Conservation (phyloP, 352 stramenopile species). For the Phytophthora idaei region DNA sequence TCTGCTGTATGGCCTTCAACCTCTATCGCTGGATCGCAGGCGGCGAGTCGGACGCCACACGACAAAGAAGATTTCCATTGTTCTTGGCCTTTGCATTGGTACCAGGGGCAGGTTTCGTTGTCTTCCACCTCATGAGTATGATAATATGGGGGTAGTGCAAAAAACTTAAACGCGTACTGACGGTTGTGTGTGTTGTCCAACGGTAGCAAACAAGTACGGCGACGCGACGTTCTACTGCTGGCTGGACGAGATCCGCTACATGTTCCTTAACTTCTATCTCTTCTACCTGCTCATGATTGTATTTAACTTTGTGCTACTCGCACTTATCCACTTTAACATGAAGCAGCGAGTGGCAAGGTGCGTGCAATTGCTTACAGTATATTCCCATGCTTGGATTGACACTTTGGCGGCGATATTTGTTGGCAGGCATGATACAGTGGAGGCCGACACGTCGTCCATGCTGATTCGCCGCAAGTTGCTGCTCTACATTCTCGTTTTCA, state of each 20-base stretch:
- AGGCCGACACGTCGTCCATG: conserved; percentile 68
- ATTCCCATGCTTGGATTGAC: conserved; percentile 1
- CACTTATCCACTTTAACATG: conserved; percentile 71
- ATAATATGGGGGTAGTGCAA: background rate
- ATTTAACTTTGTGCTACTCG: conserved; percentile 73
- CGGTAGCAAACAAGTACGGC: conserved; percentile 60
- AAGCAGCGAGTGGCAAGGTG: conserved; percentile 64
- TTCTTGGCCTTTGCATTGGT: conserved; percentile 65
- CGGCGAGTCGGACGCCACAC: conserved; percentile 71
- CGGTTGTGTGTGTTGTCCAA: conserved; percentile 8
- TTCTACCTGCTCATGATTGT: conserved; percentile 73
- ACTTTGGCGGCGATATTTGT: background rate
- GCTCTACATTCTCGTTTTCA: conserved; percentile 77
- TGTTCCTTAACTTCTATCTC: conserved; percentile 81
- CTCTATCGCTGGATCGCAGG: conserved; percentile 82
- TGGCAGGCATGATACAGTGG: conserved; percentile 60
- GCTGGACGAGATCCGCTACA: conserved; percentile 64
- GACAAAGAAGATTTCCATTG: conserved; percentile 55
- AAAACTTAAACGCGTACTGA: background rate
- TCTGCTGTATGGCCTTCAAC: conserved; percentile 82
- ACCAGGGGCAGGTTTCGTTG: conserved; percentile 49
- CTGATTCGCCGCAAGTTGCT: conserved; percentile 75
- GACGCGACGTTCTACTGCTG: conserved; percentile 88
- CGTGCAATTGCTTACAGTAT: background rate
- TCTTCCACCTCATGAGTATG: conserved; percentile 66